Conservation (phyloP, 768 basidiomycete species). For the Lentinula sp. region DNA sequence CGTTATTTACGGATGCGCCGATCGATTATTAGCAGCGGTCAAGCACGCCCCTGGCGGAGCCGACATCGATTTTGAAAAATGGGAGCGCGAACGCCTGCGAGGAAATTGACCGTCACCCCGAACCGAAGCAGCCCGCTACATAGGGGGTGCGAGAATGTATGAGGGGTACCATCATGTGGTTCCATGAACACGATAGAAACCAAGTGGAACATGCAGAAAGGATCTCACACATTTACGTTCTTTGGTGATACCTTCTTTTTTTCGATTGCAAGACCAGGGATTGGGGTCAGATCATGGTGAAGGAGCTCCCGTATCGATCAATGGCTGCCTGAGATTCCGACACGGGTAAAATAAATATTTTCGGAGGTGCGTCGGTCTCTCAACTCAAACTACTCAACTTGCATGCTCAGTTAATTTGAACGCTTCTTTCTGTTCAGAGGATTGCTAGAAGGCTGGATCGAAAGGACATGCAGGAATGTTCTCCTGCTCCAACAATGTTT, state of each 20-base stretch:
- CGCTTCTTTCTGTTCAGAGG: slow-evolving; percentile 7
- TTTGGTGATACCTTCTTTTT: slow-evolving; percentile 21
- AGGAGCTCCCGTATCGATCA: slow-evolving; percentile 19
- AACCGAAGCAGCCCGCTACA: slow-evolving; percentile 14
- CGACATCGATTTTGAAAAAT: slow-evolving; percentile 13
- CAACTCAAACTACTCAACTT: not conserved
- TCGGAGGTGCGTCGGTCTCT: slow-evolving; percentile 11
- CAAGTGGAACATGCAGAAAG: not conserved
- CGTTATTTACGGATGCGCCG: slow-evolving; percentile 4
- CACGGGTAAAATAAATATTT: slow-evolving; percentile 17
- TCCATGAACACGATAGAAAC: not conserved
- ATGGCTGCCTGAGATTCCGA: slow-evolving; percentile 14
- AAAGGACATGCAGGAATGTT: too few relatives aligned
- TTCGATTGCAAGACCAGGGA: slow-evolving; percentile 6
- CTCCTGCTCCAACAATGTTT: too few relatives aligned
- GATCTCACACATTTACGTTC: slow-evolving; percentile 12
- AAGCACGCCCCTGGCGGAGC: slow-evolving; percentile 18
- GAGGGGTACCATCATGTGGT: not conserved
- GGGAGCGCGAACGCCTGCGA: slow-evolving; percentile 16
- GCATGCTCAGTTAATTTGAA: slow-evolving; percentile 10
- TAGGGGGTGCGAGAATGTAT: not conserved
- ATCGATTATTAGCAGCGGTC: slow-evolving; percentile 11
- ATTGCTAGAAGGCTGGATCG: too few relatives aligned
- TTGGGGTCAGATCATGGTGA: slow-evolving; percentile 20
- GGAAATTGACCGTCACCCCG: slow-evolving; percentile 20